These are phyloP conservation scores for Phytopythium aichiense DNA, from an alignment of 352 stramenopile genomes.

Conservation along the genomic window DNA sequence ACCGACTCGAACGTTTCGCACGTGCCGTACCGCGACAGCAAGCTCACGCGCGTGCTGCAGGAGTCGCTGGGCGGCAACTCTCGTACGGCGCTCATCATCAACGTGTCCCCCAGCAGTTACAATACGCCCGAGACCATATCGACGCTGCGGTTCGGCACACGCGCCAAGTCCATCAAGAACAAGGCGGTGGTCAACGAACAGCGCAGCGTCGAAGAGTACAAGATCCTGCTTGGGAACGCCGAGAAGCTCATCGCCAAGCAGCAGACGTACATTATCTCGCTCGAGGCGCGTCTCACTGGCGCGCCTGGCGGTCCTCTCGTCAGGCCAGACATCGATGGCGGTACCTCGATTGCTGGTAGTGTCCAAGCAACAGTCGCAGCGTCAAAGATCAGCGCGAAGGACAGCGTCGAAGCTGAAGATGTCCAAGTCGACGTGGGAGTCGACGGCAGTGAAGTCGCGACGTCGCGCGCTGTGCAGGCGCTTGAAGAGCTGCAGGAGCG, in stretches of 20 bases:
- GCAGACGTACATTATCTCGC: conserved; percentile 77
- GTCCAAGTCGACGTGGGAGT: conserved; percentile 19
- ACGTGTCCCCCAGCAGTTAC: conserved; percentile 86
- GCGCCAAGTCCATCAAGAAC: conserved; percentile 95
- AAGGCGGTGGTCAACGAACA: conserved; percentile 93
- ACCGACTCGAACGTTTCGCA: conserved; percentile 77
- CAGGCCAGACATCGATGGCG: neutral
- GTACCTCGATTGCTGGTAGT: neutral
- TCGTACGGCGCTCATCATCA: conserved; percentile 92
- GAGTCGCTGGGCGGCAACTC: conserved; percentile 93
- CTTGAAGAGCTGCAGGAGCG: conserved; percentile 72
- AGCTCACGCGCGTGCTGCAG: conserved; percentile 91
- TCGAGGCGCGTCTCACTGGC: conserved; percentile 57
- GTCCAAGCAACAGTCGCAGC: neutral
- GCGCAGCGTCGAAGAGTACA: conserved; percentile 89
- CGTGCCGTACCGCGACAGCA: conserved; percentile 90
- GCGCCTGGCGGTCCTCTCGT: conserved; percentile 5
- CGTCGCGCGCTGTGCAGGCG: conserved; percentile 47
- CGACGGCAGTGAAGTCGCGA: conserved; percentile 21
- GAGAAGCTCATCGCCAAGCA: conserved; percentile 82
- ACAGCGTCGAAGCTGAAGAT: conserved; percentile 13
- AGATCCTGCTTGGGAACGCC: conserved; percentile 72
- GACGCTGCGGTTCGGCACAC: conserved; percentile 89
- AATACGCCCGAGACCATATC: conserved; percentile 91
- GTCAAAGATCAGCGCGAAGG: neutral